A percentile compares a stretch with the other conserved stretches of the same genome.
These are phyloP conservation scores for Aspergillus fischeri DNA, from an alignment of 2,329 filamentous ascomycete species.

Conservation along the genomic window DNA sequence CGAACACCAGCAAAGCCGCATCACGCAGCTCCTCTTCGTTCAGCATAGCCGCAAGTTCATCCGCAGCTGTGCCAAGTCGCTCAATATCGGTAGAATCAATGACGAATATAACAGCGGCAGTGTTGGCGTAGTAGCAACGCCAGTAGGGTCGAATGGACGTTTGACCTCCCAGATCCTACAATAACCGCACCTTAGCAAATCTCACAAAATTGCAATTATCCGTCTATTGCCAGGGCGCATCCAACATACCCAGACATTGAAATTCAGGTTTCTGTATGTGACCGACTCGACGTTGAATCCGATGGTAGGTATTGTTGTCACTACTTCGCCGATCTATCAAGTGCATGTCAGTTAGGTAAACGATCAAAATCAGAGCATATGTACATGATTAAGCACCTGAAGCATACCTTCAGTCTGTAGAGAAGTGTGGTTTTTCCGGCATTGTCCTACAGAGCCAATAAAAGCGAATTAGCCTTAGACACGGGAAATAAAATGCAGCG, in stretches of 20 bases:
- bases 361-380: background rate
- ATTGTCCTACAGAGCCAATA: constrained; percentile 66
- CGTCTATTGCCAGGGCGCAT: too few species aligned
- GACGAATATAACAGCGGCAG: constrained; percentile 96
- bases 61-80: constrained; percentile 82
- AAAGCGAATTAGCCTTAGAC: constrained; percentile 12
- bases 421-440: constrained; percentile 96
- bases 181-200: background rate
- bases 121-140: constrained; percentile 99
- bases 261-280: constrained; percentile 96
- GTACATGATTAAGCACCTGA: background rate
- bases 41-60: constrained; percentile 91
- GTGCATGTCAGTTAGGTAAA: background rate
- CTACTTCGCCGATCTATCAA: constrained; percentile 87
- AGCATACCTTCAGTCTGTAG: constrained; percentile 82
- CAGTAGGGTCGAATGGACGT: constrained; percentile 99
- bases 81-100: constrained; percentile 98
- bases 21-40: constrained; percentile 96
- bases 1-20: constrained; percentile 87
- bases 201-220: background rate
- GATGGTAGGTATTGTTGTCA: constrained; percentile 98
- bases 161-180: constrained; percentile 85
- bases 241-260: constrained; percentile 87
- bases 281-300: constrained; percentile 99
- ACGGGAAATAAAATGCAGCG: constrained; percentile 6